Base-by-base conservation (phyloP, 2,329 filamentous ascomycete species). In the Aspergillus sp. region DNA sequence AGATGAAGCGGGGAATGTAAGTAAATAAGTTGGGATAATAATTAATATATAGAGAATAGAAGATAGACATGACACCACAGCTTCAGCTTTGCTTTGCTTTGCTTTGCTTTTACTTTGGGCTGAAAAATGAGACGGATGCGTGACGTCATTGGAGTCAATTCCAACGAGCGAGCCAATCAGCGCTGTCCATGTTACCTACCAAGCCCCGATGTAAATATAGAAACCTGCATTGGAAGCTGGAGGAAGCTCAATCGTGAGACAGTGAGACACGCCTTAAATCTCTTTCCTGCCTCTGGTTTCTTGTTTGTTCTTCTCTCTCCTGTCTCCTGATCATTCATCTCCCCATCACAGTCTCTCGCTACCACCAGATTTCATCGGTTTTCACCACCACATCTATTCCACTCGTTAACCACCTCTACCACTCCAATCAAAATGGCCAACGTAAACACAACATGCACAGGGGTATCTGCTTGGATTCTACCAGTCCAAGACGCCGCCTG, bases 401-500 rank as follows among this genome's bases (percentile, higher is more conserved):
- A 25, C 28, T 53, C 19, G 30, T 45, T 41, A 46, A 4, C 34
- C 13, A 54, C 34, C 30, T 3, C 25, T 28, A 28, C 25, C 25
- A 19, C 19, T 2, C 25, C 25, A 28, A 28, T 28, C 25, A 28
- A 7, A 28, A 28, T 28, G 19, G 19, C 19, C 19, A 19, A 19
- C 19, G 19, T 19, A 19, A 67, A 59, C 71, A 72, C 69, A 53
- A 47, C 64, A 58, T 71, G 70, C 68, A 65, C 67, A 60, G 28
- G 22, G 4, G 23, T n/a, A 3, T 50, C 50, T n/a, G 11, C 13
- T 63, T 84, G 77, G 71, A 66, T 80, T 60, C 77, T 81, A 45
- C 83, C 83, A 17, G 73, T 74, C 43, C 67, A 71, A 23, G 82
- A 84, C 61, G 71, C 76, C 17, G 78, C 77, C 46, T 85, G 83